phyloP scores from a whole-genome alignment of 495 filamentous ascomycete species.

The Aspergillus hancockii region DNA sequence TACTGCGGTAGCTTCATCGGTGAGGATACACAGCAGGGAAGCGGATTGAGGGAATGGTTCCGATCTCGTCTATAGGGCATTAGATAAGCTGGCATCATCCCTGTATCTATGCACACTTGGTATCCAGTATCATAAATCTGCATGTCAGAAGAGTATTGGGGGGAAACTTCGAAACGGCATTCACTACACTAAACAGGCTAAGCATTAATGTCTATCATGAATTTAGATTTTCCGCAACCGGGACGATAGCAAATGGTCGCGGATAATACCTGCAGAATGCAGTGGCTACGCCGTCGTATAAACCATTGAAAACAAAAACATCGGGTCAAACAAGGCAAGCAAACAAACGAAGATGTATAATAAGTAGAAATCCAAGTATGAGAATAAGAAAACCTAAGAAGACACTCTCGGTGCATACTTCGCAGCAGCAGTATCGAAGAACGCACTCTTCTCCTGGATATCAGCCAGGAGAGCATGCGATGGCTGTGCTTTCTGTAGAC shows the following conservation, averaged over 20 bases:
- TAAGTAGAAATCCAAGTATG: conserved; percentile 16
- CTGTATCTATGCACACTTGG: background rate
- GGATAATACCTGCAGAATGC: conserved; percentile 18
- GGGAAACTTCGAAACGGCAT: background rate
- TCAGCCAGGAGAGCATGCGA: conserved; percentile 68
- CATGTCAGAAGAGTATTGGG: background rate
- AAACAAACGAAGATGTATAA: background rate
- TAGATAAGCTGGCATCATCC: background rate
- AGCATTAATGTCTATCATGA: background rate
- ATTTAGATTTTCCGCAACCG: conserved; percentile 2
- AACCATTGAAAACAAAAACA: conserved; percentile 19
- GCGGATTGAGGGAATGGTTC: conserved; percentile 34
- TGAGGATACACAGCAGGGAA: conserved; percentile 28
- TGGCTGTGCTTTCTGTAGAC: conserved; percentile 56
- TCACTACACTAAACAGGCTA: background rate
- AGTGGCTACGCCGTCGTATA: conserved; percentile 22
- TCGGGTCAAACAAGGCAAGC: background rate
- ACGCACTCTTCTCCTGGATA: conserved; percentile 70
- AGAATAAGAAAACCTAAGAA: conserved; percentile 38
- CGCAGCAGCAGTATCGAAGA: conserved; percentile 77
- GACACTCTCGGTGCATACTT: conserved; percentile 76
- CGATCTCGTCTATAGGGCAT: conserved; percentile 16
- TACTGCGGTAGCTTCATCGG: conserved; percentile 24
- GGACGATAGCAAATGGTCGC: conserved; percentile 14
- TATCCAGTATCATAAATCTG: background rate